A percentile compares a stretch with the other conserved stretches of the same genome.
Evolutionary conservation across 371 early-diverging fungal genomes (phyloP).

Genomic region (Lichtheimia corymbifera): DNA sequence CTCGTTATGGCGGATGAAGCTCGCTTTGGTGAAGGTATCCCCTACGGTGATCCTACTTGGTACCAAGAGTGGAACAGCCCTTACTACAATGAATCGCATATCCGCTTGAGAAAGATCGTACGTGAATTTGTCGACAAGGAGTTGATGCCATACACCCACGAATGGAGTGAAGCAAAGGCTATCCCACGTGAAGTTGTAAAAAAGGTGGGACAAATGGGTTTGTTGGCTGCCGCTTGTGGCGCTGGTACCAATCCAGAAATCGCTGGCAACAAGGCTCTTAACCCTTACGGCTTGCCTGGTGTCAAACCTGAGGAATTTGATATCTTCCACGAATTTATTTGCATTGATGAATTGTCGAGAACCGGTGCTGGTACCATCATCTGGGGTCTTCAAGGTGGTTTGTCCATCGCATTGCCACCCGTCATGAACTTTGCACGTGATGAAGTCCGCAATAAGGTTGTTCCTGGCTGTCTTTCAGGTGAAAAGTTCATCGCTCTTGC

Average conservation of each 20-base stretch:
- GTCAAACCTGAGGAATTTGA: slow-evolving; percentile 65
- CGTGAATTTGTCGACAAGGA: slow-evolving; percentile 80
- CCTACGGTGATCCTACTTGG: slow-evolving; percentile 87
- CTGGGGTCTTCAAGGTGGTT: slow-evolving; percentile 81
- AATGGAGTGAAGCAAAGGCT: slow-evolving; percentile 86
- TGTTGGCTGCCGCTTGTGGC: slow-evolving; percentile 60
- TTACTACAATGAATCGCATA: slow-evolving; percentile 80
- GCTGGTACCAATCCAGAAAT: slow-evolving; percentile 49
- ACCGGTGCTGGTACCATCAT: slow-evolving; percentile 84
- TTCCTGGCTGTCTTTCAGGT: slow-evolving; percentile 71
- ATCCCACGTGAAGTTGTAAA: slow-evolving; percentile 70
- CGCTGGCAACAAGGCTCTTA: slow-evolving; percentile 6
- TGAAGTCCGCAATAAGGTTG: slow-evolving; percentile 69
- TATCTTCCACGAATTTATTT: slow-evolving; percentile 79
- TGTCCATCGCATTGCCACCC: slow-evolving; percentile 73
- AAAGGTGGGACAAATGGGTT: slow-evolving; percentile 71
- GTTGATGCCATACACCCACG: slow-evolving; percentile 77
- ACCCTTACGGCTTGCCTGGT: slow-evolving; percentile 43
- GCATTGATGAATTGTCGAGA: slow-evolving; percentile 80
- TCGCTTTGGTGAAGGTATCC: slow-evolving; percentile 74
- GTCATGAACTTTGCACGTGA: slow-evolving; percentile 74
- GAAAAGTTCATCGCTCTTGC: slow-evolving; percentile 79
- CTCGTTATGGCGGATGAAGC: slow-evolving; percentile 12
- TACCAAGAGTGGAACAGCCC: slow-evolving; percentile 78
- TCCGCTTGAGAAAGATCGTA: slow-evolving; percentile 63